These are phyloP conservation scores for Gypsophila paniculata DNA, from an alignment of 179 eudicot species.

Conservation along the genomic window DNA sequence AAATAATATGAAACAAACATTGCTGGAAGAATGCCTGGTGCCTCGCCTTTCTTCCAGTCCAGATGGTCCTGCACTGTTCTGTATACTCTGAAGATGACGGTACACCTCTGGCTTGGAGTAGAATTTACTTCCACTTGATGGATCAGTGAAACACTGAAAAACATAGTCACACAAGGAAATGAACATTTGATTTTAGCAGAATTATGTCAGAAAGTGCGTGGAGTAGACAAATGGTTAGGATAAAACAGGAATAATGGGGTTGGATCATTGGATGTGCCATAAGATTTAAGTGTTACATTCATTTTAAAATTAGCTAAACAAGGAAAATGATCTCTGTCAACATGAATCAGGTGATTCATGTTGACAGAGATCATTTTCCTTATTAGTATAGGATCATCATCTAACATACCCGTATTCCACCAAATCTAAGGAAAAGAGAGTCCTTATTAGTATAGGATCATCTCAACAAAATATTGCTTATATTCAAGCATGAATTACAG, in stretches of 20 bases:
- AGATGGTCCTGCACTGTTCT: slow-evolving; percentile 26
- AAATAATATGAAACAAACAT: slow-evolving; percentile 36
- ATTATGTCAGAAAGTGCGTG: background rate
- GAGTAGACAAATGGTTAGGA: background rate
- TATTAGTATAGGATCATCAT: too few relatives aligned
- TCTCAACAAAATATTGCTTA: background rate
- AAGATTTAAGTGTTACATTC: background rate
- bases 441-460: background rate
- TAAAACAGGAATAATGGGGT: too few relatives aligned
- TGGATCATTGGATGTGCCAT: too few relatives aligned
- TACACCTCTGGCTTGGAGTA: slow-evolving; percentile 64
- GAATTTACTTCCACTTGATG: slow-evolving; percentile 49
- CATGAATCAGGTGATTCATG: too few relatives aligned
- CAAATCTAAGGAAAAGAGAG: background rate
- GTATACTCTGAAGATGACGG: slow-evolving; percentile 40
- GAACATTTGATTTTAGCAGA: background rate
- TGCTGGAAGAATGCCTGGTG: slow-evolving; percentile 26
- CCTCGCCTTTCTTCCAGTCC: slow-evolving; percentile 21
- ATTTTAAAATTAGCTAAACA: background rate
- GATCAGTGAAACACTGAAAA: slow-evolving; percentile 58
- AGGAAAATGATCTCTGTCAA: background rate
- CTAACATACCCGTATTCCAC: background rate
- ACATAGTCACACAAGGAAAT: slow-evolving; percentile 11
- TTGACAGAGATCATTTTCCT: too few relatives aligned
- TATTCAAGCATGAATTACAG: slow-evolving; percentile 1